Conservation (phyloP, 768 basidiomycete species). For the Cubamyces sp. region DNA sequence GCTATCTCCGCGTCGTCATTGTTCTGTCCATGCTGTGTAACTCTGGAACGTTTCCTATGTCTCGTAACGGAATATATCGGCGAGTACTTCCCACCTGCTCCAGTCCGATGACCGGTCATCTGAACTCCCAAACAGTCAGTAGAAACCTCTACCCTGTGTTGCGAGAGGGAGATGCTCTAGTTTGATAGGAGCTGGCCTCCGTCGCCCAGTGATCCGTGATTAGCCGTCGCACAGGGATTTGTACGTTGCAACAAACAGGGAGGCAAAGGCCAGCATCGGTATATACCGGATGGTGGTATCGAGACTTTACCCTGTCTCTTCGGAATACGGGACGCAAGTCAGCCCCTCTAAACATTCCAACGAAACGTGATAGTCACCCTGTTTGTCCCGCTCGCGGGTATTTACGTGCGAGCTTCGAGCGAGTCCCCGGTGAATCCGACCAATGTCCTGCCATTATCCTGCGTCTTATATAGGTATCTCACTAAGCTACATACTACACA, state of each 20-base stretch:
- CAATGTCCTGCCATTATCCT: not conserved
- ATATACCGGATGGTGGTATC: not conserved
- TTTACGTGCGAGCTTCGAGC: not conserved
- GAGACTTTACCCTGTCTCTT: not conserved
- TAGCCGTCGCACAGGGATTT: too few relatives aligned
- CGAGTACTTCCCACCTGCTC: conserved; percentile 13
- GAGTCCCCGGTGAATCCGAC: not conserved
- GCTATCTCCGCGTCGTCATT: not conserved
- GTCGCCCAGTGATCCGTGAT: too few relatives aligned
- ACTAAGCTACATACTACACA: conserved; percentile 10
- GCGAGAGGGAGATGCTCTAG: not conserved
- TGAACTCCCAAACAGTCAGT: not conserved
- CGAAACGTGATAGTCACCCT: not conserved
- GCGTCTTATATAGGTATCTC: not conserved
- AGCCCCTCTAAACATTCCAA: not conserved
- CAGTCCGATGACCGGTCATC: conserved; percentile 22
- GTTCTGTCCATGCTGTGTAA: conserved; percentile 7
- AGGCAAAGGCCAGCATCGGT: not conserved
- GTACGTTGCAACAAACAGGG: too few relatives aligned
- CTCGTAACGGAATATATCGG: conserved; percentile 6
- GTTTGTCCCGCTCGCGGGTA: not conserved
- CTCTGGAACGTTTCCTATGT: not conserved
- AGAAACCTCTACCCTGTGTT: not conserved
- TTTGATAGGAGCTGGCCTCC: too few relatives aligned
- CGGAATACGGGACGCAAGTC: not conserved